phyloP scores from a whole-genome alignment of 495 filamentous ascomycete species.

The Daldinia loculata region DNA sequence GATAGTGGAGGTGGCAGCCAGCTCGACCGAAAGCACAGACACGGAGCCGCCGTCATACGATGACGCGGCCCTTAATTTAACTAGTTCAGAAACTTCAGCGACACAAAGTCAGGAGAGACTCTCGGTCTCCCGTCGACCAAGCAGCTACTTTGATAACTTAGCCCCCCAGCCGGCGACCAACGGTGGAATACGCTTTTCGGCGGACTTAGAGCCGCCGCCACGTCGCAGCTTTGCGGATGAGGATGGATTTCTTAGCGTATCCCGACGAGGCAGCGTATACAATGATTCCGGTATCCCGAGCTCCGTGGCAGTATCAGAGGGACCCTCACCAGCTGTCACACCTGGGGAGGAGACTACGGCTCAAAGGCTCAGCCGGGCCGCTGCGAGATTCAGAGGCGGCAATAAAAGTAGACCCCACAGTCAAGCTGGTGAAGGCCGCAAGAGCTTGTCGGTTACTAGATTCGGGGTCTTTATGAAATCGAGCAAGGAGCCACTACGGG shows the following conservation, averaged over 20 bases:
- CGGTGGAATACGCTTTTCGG: conserved; percentile 53
- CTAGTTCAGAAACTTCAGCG: conserved; percentile 30
- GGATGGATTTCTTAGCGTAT: conserved; percentile 47
- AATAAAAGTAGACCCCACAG: conserved; percentile 73
- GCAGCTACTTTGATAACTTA: conserved; percentile 53
- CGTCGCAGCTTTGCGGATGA: conserved; percentile 52
- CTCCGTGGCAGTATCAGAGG: conserved; percentile 48
- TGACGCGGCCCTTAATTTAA: conserved; percentile 53
- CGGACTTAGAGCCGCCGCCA: conserved; percentile 48
- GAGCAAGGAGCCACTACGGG: conserved; percentile 58
- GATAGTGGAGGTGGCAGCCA: conserved; percentile 71
- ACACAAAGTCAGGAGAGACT: conserved; percentile 39
- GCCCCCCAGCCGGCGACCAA: conserved; percentile 43
- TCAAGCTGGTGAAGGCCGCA: conserved; percentile 71
- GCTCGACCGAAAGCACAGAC: conserved; percentile 61
- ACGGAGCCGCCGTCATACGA: conserved; percentile 65
- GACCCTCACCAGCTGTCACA: conserved; percentile 50
- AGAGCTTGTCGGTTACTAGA: conserved; percentile 72
- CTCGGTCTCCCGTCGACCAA: conserved; percentile 47
- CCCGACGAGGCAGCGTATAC: conserved; percentile 58
- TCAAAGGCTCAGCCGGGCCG: conserved; percentile 65
- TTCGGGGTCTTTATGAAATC: conserved; percentile 64
- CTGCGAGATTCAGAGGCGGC: conserved; percentile 63
- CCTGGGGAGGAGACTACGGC: conserved; percentile 62
- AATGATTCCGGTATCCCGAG: conserved; percentile 56